Evolutionary conservation across 768 basidiomycete species (phyloP).

Genomic region (Coprinopsis cinerea): DNA sequence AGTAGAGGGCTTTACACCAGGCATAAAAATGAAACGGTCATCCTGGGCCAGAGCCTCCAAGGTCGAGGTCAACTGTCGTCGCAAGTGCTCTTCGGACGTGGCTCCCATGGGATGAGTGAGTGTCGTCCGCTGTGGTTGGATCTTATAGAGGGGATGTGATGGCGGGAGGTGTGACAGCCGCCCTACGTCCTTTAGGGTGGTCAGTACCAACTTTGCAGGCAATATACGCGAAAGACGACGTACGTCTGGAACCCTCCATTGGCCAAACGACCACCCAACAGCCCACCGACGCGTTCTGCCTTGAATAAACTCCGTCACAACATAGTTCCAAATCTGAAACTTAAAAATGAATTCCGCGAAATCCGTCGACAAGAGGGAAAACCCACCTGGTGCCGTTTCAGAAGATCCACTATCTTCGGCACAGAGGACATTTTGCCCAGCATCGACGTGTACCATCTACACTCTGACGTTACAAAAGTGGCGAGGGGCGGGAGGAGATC

Average conservation of each 20-base stretch:
- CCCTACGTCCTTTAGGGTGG: conserved; percentile 22
- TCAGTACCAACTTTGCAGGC: neutral
- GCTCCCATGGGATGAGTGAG: conserved; percentile 33
- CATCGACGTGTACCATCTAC: conserved; percentile 91
- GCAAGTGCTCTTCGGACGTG: neutral
- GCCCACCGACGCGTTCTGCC: conserved; percentile 92
- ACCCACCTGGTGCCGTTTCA: conserved; percentile 37
- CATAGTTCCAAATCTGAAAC: conserved; percentile 78
- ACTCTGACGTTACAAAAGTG: neutral
- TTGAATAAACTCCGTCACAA: conserved; percentile 76
- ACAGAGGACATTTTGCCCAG: conserved; percentile 84
- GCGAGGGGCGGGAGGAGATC: too few relatives aligned
- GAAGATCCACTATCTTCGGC: conserved; percentile 45
- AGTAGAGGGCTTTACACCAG: neutral
- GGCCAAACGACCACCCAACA: conserved; percentile 76
- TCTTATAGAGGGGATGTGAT: conserved; percentile 38
- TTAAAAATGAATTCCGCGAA: neutral
- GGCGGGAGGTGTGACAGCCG: conserved; percentile 27
- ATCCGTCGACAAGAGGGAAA: neutral
- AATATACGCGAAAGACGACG: conserved; percentile 21
- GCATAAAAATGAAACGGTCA: neutral
- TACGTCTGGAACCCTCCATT: conserved; percentile 71
- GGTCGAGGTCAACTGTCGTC: neutral
- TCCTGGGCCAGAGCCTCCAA: neutral
- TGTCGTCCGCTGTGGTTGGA: conserved; percentile 56